Evolutionary conservation across 108 stramenopile genomes (phyloP), one percentile per base, ranked within the genome.

Genomic region (Nitzschia putrida): DNA sequence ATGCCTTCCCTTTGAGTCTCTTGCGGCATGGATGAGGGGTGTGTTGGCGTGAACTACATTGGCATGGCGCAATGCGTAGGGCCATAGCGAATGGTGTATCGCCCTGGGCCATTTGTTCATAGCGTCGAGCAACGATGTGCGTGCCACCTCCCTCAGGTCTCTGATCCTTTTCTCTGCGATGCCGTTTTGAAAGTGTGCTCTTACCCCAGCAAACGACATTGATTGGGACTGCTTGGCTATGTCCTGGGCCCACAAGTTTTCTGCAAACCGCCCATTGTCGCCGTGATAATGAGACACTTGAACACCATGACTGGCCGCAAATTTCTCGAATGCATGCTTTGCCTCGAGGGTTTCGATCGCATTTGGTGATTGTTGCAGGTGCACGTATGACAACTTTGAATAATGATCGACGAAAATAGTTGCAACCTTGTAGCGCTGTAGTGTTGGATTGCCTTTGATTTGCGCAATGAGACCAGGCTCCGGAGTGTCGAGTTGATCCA

Each of bases 31-130:
- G 34, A 22, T 67, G 14, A 70, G 52, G 6, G 79, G 66, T 20
- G 57, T 34, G 50, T 67, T 74, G 14, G 59, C 53, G 56, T 60
- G 20, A 7, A 39, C 61, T 26, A 71, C 74, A 13, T 59, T 74
- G 21, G 68, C 77, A 66, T 68, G 60, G 25, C 64, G 65, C 7
- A 74, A 10, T 41, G 83, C 80, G 60, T 78, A 85, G 0, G 83
- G 84, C 86, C 86, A 87, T 14, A 84, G 67, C 42, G 80, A 69
- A 0, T 73, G 73, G n/a, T n/a, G n/a, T n/a, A n/a, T n/a, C n/a
- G n/a, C n/a, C n/a, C n/a, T n/a, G n/a, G n/a, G n/a, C n/a, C n/a
- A n/a, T n/a, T n/a, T n/a, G n/a, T n/a, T n/a, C n/a, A n/a, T n/a
- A n/a, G n/a, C n/a, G n/a, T n/a, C 83, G 79, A 85, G 39, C 73